Evolutionary conservation across 805 yeast genomes (phyloP).

Genomic region (Wickerhamomyces canadensis): DNA sequence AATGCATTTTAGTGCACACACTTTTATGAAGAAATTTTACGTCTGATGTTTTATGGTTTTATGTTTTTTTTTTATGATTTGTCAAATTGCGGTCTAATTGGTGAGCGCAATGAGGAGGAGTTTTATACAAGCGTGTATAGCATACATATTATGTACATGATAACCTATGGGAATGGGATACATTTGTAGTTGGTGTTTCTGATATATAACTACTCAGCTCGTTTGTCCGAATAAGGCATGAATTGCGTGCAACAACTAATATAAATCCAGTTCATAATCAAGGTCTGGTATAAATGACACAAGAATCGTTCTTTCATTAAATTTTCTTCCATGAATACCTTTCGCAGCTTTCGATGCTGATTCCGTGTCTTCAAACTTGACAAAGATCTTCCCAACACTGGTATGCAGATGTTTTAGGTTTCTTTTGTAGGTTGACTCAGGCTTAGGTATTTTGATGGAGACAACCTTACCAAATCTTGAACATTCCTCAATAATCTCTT

Average conservation of each 20-base stretch:
- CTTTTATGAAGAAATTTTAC: too few species aligned
- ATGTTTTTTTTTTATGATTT: background rate
- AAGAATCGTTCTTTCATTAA: slow-evolving; percentile 63
- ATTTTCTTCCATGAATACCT: slow-evolving; percentile 58
- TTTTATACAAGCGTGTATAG: too few species aligned
- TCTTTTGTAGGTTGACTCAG: slow-evolving; percentile 35
- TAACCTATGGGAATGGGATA: too few species aligned
- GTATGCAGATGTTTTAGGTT: slow-evolving; percentile 40
- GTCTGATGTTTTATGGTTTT: background rate
- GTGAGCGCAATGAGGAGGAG: too few species aligned
- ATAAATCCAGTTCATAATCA: slow-evolving; percentile 43
- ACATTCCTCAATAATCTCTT: slow-evolving; percentile 48
- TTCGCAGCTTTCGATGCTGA: slow-evolving; percentile 50
- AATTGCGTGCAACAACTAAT: slow-evolving; percentile 2
- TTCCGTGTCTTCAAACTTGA: slow-evolving; percentile 51
- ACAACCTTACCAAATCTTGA: slow-evolving; percentile 45
- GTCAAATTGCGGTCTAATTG: too few species aligned
- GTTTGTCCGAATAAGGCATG: too few species aligned
- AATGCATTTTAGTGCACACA: too few species aligned
- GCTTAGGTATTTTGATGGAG: slow-evolving; percentile 57
- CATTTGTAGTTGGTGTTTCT: too few species aligned
- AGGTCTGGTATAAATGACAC: slow-evolving; percentile 55
- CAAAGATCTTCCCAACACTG: slow-evolving; percentile 68
- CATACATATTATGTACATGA: too few species aligned
- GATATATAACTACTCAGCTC: too few species aligned